A percentile compares a stretch with the other conserved stretches of the same genome.
Conservation (phyloP, 1,139 yeast genomes). For the Magnusiomyces fungicola region DNA sequence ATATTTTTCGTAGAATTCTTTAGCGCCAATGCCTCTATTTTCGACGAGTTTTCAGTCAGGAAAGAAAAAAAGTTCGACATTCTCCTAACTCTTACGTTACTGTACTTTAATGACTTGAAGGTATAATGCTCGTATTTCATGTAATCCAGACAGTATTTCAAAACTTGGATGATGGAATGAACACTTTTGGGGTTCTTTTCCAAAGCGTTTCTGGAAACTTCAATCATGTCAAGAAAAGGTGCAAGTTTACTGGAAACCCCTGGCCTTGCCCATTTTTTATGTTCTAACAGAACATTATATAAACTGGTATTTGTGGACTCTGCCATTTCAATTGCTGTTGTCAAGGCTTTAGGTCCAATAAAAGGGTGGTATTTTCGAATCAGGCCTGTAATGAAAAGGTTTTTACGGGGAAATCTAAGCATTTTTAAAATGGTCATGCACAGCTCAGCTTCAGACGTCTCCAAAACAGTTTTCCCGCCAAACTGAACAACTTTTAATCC, state of each 20-base stretch:
- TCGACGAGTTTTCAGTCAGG: background rate
- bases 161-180: background rate
- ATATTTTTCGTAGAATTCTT: background rate
- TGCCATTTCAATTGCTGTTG: background rate
- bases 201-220: slow-evolving; percentile 26
- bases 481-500: background rate
- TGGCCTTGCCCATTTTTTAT: background rate
- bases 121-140: slow-evolving; percentile 6
- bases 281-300: background rate
- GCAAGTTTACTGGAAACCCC: slow-evolving; percentile 18
- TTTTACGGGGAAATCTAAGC: no score
- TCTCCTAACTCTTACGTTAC: background rate
- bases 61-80: slow-evolving; percentile 6
- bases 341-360: slow-evolving; percentile 1
- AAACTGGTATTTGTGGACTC: background rate
- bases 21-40: background rate
- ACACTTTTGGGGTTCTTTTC: slow-evolving; percentile 9
- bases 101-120: background rate
- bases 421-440: no score
- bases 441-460: background rate
- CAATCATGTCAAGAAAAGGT: slow-evolving; percentile 33
- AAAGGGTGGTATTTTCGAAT: no score
- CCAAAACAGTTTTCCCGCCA: background rate
- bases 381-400: no score
- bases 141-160: slow-evolving; percentile 3